Percentiles rank a stretch among this genome's conserved stretches.
Evolutionary conservation across 2,329 filamentous ascomycete genomes (phyloP).

Genomic region (Neocucurbitaria cava): DNA sequence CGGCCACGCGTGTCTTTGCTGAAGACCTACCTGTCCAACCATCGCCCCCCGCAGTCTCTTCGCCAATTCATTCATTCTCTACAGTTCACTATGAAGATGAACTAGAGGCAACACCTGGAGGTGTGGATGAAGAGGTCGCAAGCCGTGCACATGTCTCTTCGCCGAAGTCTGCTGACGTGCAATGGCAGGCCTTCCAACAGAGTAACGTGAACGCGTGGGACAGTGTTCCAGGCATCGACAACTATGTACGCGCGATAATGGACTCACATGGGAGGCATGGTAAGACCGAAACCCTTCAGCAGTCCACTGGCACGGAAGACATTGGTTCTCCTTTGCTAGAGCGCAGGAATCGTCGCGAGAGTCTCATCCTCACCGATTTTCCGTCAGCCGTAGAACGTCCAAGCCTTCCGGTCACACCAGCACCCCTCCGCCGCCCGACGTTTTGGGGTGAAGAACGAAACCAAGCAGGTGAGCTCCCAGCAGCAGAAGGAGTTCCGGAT

Average conservation of each 20-base stretch:
- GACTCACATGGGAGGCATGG: conserved; percentile 66
- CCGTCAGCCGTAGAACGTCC: conserved; percentile 82
- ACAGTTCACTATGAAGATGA: conserved; percentile 39
- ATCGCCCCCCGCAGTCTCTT: conserved; percentile 47
- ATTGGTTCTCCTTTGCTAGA: conserved; percentile 43
- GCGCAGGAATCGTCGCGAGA: conserved; percentile 54
- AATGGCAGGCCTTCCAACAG: conserved; percentile 76
- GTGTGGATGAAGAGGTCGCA: conserved; percentile 13
- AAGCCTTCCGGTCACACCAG: conserved; percentile 88
- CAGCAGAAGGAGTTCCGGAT: conserved; percentile 81
- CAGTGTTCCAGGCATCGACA: conserved; percentile 83
- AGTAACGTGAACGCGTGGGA: conserved; percentile 84
- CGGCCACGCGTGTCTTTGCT: conserved; percentile 70
- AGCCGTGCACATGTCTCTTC: conserved; percentile 25
- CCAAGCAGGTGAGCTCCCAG: conserved; percentile 67
- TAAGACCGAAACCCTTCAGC: conserved; percentile 50
- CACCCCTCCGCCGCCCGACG: conserved; percentile 72
- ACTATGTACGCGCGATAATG: conserved; percentile 78
- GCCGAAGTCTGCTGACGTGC: conserved; percentile 55
- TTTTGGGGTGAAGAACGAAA: conserved; percentile 71
- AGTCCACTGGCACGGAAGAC: conserved; percentile 33
- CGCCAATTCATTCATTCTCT: conserved; percentile 35
- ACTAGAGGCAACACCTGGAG: conserved; percentile 12
- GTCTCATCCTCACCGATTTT: conserved; percentile 83
- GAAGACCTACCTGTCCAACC: conserved; percentile 57